Evolutionary conservation across 306 rosid genomes (phyloP).

Genomic region (Gastrolobium villosum): DNA sequence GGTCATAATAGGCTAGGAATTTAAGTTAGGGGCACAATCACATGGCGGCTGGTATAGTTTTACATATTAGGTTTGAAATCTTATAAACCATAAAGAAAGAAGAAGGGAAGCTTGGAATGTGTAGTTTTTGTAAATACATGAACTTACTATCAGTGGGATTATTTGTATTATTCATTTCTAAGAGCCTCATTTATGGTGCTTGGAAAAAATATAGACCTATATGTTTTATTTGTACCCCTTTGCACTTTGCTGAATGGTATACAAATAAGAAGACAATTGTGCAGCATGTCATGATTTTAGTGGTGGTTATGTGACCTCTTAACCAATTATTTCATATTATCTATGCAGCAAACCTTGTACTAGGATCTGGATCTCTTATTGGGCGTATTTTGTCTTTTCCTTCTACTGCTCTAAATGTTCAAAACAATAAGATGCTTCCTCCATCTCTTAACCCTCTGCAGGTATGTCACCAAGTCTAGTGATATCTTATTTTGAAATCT

Average conservation of each 20-base stretch:
- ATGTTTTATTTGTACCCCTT: slow-evolving; percentile 33
- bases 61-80: slow-evolving; percentile 38
- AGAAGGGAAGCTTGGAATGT: neutral
- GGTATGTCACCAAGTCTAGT: slow-evolving; percentile 56
- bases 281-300: slow-evolving; percentile 37
- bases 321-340: slow-evolving; percentile 41
- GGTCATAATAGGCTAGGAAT: slow-evolving; percentile 8
- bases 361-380: slow-evolving; percentile 78
- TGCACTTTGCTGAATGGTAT: slow-evolving; percentile 21
- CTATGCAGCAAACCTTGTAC: slow-evolving; percentile 77
- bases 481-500: slow-evolving; percentile 40
- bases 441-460: slow-evolving; percentile 73
- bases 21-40: slow-evolving; percentile 6
- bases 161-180: neutral
- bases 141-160: neutral
- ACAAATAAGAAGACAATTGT: slow-evolving; percentile 21
- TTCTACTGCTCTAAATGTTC: slow-evolving; percentile 53
- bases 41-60: slow-evolving; percentile 7
- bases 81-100: neutral
- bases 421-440: slow-evolving; percentile 55
- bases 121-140: neutral
- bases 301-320: slow-evolving; percentile 39
- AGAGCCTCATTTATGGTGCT: slow-evolving; percentile 7
- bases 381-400: slow-evolving; percentile 74
- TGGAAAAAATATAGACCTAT: slow-evolving; percentile 13